Percentiles rank a stretch among this genome's conserved stretches.
Evolutionary conservation across 495 filamentous ascomycete species (phyloP).

Genomic region (Hypoxylon fuscum): DNA sequence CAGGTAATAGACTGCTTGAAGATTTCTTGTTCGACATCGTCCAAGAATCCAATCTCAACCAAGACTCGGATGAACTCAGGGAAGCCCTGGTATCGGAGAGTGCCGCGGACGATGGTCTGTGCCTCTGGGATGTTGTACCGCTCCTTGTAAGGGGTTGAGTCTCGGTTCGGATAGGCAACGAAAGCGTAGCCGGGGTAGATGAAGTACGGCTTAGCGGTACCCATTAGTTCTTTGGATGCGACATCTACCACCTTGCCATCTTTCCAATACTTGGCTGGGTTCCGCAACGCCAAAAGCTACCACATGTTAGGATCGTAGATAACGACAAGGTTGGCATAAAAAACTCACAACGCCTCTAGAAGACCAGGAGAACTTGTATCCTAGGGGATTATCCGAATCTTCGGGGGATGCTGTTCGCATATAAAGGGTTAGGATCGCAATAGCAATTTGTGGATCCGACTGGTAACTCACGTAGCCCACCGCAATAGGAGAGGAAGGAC

Average conservation of each 20-base stretch:
- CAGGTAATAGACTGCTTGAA: conserved; percentile 72
- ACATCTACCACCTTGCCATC: conserved; percentile 76
- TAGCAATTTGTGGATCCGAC: no score
- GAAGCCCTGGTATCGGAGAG: conserved; percentile 86
- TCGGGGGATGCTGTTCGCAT: conserved; percentile 87
- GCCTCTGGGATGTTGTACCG: conserved; percentile 92
- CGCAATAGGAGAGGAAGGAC: conserved; percentile 87
- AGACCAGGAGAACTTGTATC: conserved; percentile 95
- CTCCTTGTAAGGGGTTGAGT: conserved; percentile 86
- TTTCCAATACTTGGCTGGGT: conserved; percentile 84
- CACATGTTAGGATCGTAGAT: no score
- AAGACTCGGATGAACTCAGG: conserved; percentile 85
- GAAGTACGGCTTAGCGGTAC: conserved; percentile 84
- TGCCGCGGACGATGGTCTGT: conserved; percentile 74
- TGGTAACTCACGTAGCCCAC: no score
- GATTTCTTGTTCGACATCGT: conserved; percentile 67
- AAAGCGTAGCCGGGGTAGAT: conserved; percentile 90
- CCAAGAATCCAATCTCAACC: conserved; percentile 89
- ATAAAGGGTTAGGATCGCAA: no score
- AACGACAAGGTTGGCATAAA: no score
- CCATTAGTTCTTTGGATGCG: conserved; percentile 79
- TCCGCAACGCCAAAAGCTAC: conserved; percentile 85
- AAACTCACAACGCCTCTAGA: conserved; percentile 82
- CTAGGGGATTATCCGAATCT: conserved; percentile 86
- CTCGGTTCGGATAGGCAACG: conserved; percentile 93